phyloP scores from a whole-genome alignment of 768 basidiomycete genomes.

The Xerocomellus chrysenteron region DNA sequence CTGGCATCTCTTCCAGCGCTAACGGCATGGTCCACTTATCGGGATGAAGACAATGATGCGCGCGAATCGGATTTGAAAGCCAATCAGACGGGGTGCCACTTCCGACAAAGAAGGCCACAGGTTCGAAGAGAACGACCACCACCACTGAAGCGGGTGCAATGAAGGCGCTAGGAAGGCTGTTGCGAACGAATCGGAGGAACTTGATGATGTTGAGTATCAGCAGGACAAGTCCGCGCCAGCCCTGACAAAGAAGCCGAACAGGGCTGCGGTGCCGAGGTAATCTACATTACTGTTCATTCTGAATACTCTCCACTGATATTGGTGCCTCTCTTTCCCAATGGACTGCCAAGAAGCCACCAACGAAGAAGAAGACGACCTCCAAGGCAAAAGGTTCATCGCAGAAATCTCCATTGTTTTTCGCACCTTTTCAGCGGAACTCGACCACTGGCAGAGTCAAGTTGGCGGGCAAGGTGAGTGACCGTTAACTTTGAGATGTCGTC shows the following conservation, averaged over 20 bases:
- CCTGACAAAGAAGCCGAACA: constrained; percentile 53
- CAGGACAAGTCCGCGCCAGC: constrained; percentile 47
- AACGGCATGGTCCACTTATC: neutral
- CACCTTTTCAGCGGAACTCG: constrained; percentile 43
- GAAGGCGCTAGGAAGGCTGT: constrained; percentile 43
- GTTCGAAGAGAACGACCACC: constrained; percentile 27
- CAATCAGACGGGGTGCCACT: constrained; percentile 42
- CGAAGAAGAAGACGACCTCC: constrained; percentile 43
- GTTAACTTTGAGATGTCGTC: neutral
- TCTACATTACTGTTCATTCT: constrained; percentile 20
- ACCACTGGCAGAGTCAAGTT: constrained; percentile 37
- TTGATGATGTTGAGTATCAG: constrained; percentile 53
- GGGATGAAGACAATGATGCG: constrained; percentile 63
- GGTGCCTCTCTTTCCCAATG: constrained; percentile 27
- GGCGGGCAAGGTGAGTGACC: constrained; percentile 39
- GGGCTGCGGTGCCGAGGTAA: constrained; percentile 64
- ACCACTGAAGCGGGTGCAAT: constrained; percentile 36
- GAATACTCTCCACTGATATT: constrained; percentile 30
- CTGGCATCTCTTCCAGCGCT: neutral
- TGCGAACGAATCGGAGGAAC: constrained; percentile 48
- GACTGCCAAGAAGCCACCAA: constrained; percentile 50
- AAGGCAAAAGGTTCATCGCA: constrained; percentile 30
- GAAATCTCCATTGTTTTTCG: constrained; percentile 56
- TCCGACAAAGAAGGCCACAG: constrained; percentile 40
- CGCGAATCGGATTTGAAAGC: constrained; percentile 47